Base-by-base conservation (phyloP, 768 basidiomycete genomes). In the Kwoniella sp. region DNA sequence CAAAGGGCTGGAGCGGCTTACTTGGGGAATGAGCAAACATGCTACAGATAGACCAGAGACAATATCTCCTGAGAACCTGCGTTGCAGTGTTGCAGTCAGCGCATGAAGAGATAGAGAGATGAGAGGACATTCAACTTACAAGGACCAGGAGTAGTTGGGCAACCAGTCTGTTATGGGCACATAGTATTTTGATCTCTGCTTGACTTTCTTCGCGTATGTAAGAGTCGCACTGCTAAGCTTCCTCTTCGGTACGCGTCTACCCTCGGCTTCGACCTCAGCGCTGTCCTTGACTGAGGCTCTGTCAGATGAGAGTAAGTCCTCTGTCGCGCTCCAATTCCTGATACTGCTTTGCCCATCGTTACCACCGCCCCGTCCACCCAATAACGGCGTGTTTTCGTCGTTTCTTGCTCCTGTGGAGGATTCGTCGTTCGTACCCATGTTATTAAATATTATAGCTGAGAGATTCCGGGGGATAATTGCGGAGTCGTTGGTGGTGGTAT, bases 11-110 rank as follows among this genome's bases (percentile, higher is more conserved):
- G 40, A n/a, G 10, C 24, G 37, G 55, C 72, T 47, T 30, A 73
- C 76, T 57, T 81, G 80, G 13, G 80, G 80, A 37, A 81, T 75
- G 24, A 81, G 72, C 6, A 81, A 68, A 63, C 80, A 81, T n/a
- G 80, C 76, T 4, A 96, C 87, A 0, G 92, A 92, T 27, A 92
- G 73, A 19, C 93, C 94, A 26, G 90, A 91, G 0, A 92, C 82
- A n/a, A 91, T 70, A 78, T 94, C 91, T 21, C 87, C 87, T 10
- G 84, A 82, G 24, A 88, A 81, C 44, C 86, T 87, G 65, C 17
- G n/a, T n/a, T 15, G 24, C 13, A 8, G 25, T 12, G 33, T n/a
- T n/a, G 33, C 13, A 25, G 21, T 36, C 37, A 67, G 21, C 13
- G 5, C 26, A 30, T 10, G 8, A 6, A 19, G 8, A 10, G 17